A percentile compares a stretch with the other conserved stretches of the same genome.
These are phyloP conservation scores for Phoenix dactylifera DNA, from an alignment of 176 grass and related monocot species.

Conservation along the genomic window DNA sequence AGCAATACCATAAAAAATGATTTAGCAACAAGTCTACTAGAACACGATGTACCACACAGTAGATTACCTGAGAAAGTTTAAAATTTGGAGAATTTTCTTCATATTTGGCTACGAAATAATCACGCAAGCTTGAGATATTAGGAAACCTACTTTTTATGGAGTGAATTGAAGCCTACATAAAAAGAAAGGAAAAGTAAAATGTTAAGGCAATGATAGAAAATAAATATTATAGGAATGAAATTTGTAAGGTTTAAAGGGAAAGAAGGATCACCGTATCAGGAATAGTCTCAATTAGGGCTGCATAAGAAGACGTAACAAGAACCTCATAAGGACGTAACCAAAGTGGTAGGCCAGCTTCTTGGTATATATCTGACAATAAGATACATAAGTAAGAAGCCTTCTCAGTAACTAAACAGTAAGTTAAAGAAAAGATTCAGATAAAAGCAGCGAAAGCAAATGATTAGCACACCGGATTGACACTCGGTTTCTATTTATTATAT, in stretches of 20 bases:
- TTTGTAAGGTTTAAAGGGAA: not conserved
- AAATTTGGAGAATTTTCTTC: slow-evolving; percentile 96
- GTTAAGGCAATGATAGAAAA: slow-evolving; percentile 16
- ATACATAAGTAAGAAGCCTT: not conserved
- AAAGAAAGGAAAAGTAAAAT: slow-evolving; percentile 7
- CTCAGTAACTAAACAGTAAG: not conserved
- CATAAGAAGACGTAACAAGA: slow-evolving; percentile 94
- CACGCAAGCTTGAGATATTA: slow-evolving; percentile 70
- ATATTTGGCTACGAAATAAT: slow-evolving; percentile 90
- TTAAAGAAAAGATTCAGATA: not conserved
- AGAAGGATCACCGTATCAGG: slow-evolving; percentile 67
- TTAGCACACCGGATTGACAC: too few relatives aligned
- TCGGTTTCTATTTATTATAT: too few relatives aligned
- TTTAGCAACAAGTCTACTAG: too few relatives aligned
- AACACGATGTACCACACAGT: too few relatives aligned
- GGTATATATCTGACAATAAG: slow-evolving; percentile 81
- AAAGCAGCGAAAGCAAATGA: not conserved
- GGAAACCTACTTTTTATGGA: slow-evolving; percentile 97
- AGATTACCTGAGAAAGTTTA: slow-evolving; percentile 80
- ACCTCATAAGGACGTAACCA: slow-evolving; percentile 98
- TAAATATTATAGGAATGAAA: slow-evolving; percentile 10
- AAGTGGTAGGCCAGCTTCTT: slow-evolving; percentile 98
- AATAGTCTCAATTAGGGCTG: slow-evolving; percentile 98
- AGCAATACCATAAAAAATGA: too few relatives aligned
- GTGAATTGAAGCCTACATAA: slow-evolving; percentile 88